phyloP scores from a whole-genome alignment of 805 yeast species.

The Saturnispora hagleri region DNA sequence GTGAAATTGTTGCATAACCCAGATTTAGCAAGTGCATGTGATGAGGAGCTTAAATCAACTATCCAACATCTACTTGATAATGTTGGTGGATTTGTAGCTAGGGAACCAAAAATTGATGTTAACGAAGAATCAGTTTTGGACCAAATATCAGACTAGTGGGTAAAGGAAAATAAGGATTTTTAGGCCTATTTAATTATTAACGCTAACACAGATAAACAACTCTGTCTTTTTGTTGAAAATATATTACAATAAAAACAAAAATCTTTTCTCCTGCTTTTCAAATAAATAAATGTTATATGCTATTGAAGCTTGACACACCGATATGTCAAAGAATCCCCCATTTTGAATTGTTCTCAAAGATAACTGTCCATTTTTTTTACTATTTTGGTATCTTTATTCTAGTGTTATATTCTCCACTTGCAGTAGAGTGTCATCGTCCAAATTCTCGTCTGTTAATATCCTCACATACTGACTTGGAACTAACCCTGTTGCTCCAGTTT shows the following conservation, averaged over 20 bases:
- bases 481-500: conserved; percentile 73
- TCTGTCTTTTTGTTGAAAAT: neutral
- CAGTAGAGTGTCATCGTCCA: conserved; percentile 17
- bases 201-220: neutral
- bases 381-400: neutral
- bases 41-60: conserved; percentile 51
- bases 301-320: neutral
- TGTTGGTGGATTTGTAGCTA: conserved; percentile 45
- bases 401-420: conserved; percentile 15
- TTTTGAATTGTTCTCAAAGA: neutral
- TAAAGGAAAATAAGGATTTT: neutral
- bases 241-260: neutral
- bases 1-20: conserved; percentile 27
- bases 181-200: neutral
- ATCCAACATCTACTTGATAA: conserved; percentile 40
- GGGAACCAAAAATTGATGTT: conserved; percentile 6
- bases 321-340: neutral
- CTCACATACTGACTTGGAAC: conserved; percentile 94
- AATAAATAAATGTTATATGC: neutral
- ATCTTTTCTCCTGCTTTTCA: neutral
- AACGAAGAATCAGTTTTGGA: conserved; percentile 5
- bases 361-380: neutral
- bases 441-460: conserved; percentile 22
- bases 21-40: conserved; percentile 34
- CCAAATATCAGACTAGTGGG: neutral